Conservation (phyloP, 306 rosid species). For the Carpinus fangiana region DNA sequence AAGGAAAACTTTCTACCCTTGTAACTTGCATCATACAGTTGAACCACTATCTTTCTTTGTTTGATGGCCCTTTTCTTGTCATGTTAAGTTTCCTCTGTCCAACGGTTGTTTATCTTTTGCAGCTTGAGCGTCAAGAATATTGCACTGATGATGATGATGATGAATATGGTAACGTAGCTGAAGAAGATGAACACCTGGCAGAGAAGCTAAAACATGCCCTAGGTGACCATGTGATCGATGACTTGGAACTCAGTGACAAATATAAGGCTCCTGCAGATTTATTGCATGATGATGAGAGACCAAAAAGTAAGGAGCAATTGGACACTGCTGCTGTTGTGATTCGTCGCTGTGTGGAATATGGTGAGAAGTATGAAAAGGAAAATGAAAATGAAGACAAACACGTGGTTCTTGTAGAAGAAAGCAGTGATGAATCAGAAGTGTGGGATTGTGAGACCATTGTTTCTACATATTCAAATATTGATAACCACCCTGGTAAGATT, state of each 20-base stretch:
- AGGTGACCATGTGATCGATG: conserved; percentile 40
- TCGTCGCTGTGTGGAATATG: conserved; percentile 76
- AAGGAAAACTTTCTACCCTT: conserved; percentile 5
- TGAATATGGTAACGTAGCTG: conserved; percentile 40
- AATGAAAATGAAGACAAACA: conserved; percentile 52
- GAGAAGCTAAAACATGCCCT: conserved; percentile 63
- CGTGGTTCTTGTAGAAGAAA: conserved; percentile 57
- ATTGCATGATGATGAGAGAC: conserved; percentile 38
- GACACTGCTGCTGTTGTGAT: conserved; percentile 62
- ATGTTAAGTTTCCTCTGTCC: conserved; percentile 14
- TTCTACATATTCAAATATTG: conserved; percentile 77
- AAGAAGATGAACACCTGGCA: conserved; percentile 64
- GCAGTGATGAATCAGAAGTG: conserved; percentile 84
- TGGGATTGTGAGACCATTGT: conserved; percentile 95
- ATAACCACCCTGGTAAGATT: conserved; percentile 87
- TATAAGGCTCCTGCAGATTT: conserved; percentile 81
- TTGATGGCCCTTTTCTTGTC: conserved; percentile 5
- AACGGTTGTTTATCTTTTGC: conserved; percentile 13
- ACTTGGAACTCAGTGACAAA: conserved; percentile 42
- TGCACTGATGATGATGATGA: conserved; percentile 40
- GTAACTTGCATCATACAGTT: not conserved
- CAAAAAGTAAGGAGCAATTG: conserved; percentile 41
- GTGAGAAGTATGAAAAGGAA: conserved; percentile 75
- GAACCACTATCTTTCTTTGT: conserved; percentile 1
- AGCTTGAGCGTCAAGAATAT: conserved; percentile 76